Conservation (phyloP, 768 basidiomycete genomes). For the Lanmaoa pseudosensibilis region DNA sequence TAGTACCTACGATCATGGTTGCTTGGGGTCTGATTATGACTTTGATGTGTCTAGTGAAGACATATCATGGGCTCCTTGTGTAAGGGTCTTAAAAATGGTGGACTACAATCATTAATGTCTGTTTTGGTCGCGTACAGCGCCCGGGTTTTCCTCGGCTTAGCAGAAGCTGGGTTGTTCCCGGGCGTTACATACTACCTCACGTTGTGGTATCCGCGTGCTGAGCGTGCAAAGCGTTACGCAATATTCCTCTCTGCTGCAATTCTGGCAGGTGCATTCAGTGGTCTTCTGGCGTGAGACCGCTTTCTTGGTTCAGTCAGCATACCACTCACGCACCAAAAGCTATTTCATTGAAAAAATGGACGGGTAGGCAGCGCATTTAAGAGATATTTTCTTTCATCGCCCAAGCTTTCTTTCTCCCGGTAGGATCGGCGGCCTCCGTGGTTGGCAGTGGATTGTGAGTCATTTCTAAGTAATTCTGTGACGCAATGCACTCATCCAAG, state of each 20-base stretch:
- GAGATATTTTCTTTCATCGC: not conserved
- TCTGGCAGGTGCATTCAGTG: conserved; percentile 48
- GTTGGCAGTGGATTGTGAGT: conserved; percentile 41
- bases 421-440: conserved; percentile 33
- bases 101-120: no score
- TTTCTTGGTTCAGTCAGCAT: not conserved
- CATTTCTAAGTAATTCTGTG: not conserved
- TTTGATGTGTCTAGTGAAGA: conserved; percentile 39
- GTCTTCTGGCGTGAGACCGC: conserved; percentile 43
- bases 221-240: conserved; percentile 55
- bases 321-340: conserved; percentile 22
- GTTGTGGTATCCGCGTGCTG: conserved; percentile 54
- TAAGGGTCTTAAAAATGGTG: no score
- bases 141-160: no score
- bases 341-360: conserved; percentile 35
- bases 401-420: not conserved
- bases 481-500: conserved; percentile 1
- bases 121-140: no score
- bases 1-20: conserved; percentile 39
- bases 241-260: conserved; percentile 62
- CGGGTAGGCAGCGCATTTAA: conserved; percentile 32
- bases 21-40: conserved; percentile 39
- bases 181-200: conserved; percentile 46
- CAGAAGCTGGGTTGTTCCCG: conserved; percentile 47
- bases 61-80: no score